Evolutionary conservation across 768 basidiomycete genomes (phyloP).

Genomic region (Hirschioporus abietinus): DNA sequence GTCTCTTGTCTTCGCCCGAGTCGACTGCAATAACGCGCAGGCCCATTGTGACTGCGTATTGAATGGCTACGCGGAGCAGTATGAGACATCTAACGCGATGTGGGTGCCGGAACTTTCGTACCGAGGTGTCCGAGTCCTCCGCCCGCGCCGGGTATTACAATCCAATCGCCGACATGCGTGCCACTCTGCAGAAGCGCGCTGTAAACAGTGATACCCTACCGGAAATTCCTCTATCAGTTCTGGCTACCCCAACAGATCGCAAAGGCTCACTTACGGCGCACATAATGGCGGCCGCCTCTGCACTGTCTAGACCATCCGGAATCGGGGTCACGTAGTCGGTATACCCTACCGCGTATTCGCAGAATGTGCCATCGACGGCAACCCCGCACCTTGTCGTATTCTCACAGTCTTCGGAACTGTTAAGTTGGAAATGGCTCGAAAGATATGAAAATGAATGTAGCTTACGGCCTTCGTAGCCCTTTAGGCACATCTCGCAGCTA

Average conservation of each 20-base stretch:
- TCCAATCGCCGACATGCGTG: slow-evolving; percentile 30
- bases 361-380: slow-evolving; percentile 40
- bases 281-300: slow-evolving; percentile 38
- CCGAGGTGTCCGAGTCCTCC: slow-evolving; percentile 40
- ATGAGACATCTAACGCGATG: neutral
- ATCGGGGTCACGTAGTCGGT: slow-evolving; percentile 38
- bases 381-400: slow-evolving; percentile 26
- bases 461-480: slow-evolving; percentile 29
- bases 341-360: slow-evolving; percentile 32
- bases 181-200: slow-evolving; percentile 37
- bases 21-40: slow-evolving; percentile 45
- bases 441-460: neutral
- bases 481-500: slow-evolving; percentile 35
- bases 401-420: slow-evolving; percentile 19
- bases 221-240: neutral
- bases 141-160: slow-evolving; percentile 36
- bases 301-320: slow-evolving; percentile 34
- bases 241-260: neutral
- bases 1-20: slow-evolving; percentile 35
- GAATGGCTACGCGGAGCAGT: slow-evolving; percentile 26
- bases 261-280: slow-evolving; percentile 28
- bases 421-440: neutral
- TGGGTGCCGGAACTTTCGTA: neutral
- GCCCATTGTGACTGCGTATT: slow-evolving; percentile 40
- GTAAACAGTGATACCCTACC: slow-evolving; percentile 39